A percentile compares a stretch with the other conserved stretches of the same genome.
phyloP scores from a whole-genome alignment of 2,329 filamentous ascomycete species.

The Xylariaceae sp. region DNA sequence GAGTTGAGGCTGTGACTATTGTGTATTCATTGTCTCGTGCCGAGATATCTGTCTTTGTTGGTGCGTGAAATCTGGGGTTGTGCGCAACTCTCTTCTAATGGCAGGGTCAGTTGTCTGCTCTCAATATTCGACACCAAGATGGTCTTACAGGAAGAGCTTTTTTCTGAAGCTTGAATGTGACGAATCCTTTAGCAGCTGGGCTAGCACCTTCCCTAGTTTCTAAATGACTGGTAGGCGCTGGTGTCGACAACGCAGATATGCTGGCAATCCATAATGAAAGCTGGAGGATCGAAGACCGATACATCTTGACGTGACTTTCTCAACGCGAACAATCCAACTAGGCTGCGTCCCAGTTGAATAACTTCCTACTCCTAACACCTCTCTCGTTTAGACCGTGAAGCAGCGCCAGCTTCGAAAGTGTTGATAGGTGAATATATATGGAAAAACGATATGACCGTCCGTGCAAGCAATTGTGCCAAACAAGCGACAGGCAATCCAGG shows the following conservation, averaged over 20 bases:
- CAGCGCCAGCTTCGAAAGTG: not conserved
- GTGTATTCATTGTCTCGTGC: slow-evolving; percentile 47
- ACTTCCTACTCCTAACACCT: slow-evolving; percentile 10
- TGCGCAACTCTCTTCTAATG: slow-evolving; percentile 27
- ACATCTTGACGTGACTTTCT: slow-evolving; percentile 25
- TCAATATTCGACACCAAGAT: not conserved
- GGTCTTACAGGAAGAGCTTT: slow-evolving; percentile 35
- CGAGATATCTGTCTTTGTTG: slow-evolving; percentile 16
- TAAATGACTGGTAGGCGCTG: slow-evolving; percentile 3
- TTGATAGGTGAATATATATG: slow-evolving; percentile 2
- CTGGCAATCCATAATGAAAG: slow-evolving; percentile 47
- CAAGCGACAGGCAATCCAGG: slow-evolving; percentile 2
- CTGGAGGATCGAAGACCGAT: slow-evolving; percentile 35
- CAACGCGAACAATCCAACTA: slow-evolving; percentile 5
- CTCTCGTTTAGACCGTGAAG: slow-evolving; percentile 1
- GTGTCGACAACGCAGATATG: slow-evolving; percentile 49
- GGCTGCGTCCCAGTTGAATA: slow-evolving; percentile 10
- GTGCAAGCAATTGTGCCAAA: not conserved
- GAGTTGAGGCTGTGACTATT: slow-evolving; percentile 44
- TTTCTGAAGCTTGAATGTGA: slow-evolving; percentile 36
- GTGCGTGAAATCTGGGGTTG: slow-evolving; percentile 36
- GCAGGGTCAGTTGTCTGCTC: slow-evolving; percentile 15
- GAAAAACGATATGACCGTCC: slow-evolving; percentile 3
- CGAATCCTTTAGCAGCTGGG: slow-evolving; percentile 22
- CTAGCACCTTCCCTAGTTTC: slow-evolving; percentile 12